Base-by-base conservation (phyloP, 768 basidiomycete species). In the Xerocomus potaroensis region DNA sequence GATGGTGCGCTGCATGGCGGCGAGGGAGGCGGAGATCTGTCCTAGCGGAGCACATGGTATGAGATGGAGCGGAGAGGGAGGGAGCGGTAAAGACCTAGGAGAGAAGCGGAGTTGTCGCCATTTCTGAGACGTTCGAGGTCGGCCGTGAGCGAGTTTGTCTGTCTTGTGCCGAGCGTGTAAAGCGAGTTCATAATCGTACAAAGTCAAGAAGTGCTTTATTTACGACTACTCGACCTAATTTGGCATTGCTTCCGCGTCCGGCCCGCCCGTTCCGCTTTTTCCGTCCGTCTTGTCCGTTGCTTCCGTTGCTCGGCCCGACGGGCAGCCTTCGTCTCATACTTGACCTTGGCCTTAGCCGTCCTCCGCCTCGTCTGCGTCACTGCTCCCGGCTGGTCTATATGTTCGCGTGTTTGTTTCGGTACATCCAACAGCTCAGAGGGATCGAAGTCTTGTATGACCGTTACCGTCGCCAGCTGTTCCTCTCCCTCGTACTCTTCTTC, bases 21-120 rank as follows among this genome's bases (percentile, higher is more conserved):
- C 81, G n/a, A 99, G 74, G 8, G 91, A 93, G n/a, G 94, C 93
- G 26, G 91, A 90, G 68, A 99, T 92, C 78, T 98, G 95, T 67
- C 94, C 94, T 94, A 73, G 66, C 68, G 58, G 51, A 50, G 57
- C 55, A 53, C 33, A 64, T 47, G 50, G 33, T 38, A 8, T 30
- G 50, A 30, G 33, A 1, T 15, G 15, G 29, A 7, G 26, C 10
- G 22, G 9, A 1, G n/a, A 38, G 3, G 9, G 14, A 9, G 32
- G 0, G 26, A 6, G 22, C 24, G 24, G 41, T n/a, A 48, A 79
- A 69, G 67, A 94, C 93, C 93, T 73, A 91, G 72, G 27, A 95
- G 70, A 15, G 91, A 81, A 0, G 88, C 78, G 12, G 90, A 89
- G 40, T 72, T 74, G 59, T 94, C 92, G 11, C 90, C 91, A 69